These are phyloP conservation scores for Kodamaea nitidulidarum DNA, from an alignment of 805 yeast species.

Conservation along the genomic window DNA sequence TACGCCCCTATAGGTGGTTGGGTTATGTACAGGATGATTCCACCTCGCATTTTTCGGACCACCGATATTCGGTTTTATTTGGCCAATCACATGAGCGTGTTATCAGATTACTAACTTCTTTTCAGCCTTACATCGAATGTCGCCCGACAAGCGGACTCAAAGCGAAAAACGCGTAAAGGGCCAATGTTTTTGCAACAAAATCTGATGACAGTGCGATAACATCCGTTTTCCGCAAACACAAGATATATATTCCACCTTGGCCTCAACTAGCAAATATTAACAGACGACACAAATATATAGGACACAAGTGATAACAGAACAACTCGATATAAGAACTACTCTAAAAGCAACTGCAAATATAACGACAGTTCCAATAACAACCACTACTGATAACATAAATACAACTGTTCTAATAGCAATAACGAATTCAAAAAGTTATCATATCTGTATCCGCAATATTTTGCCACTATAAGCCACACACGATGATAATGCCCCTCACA, in stretches of 20 bases:
- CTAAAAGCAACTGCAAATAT: no score
- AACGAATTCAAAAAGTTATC: no score
- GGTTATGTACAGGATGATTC: neutral
- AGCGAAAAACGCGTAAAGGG: neutral
- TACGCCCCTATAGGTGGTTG: neutral
- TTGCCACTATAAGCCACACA: no score
- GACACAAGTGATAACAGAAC: neutral
- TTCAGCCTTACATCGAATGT: neutral
- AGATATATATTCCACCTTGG: neutral
- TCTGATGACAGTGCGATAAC: conserved; percentile 5
- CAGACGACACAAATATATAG: neutral
- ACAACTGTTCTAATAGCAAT: no score
- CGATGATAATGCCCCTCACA: conserved; percentile 13
- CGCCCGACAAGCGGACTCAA: conserved; percentile 7
- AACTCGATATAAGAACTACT: no score
- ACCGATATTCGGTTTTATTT: conserved; percentile 4
- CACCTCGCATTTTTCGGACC: conserved; percentile 1
- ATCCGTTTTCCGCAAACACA: neutral
- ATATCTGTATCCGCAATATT: no score
- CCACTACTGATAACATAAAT: no score
- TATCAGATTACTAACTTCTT: neutral
- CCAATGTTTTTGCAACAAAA: conserved; percentile 4
- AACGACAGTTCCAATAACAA: no score
- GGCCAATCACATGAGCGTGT: neutral
- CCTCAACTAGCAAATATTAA: neutral